Base-by-base conservation (phyloP, 2,329 filamentous ascomycete genomes). In the Sclerotinia subarctica region DNA sequence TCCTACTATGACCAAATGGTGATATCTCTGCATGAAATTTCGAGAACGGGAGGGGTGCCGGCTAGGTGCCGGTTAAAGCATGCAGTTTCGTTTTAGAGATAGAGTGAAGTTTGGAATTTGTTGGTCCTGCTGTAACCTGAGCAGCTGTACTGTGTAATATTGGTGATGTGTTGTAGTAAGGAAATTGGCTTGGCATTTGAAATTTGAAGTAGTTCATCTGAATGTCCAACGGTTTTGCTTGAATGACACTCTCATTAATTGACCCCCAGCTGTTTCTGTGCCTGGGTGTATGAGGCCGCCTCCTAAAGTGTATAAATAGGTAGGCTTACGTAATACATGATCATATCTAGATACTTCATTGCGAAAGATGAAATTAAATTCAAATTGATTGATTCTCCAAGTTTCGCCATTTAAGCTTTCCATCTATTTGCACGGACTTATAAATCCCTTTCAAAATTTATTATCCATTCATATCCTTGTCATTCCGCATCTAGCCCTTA, bases 401-500 rank as follows among this genome's bases (percentile, higher is more conserved):
- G 38, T 42, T 42, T 42, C 5, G 8, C 5, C 1, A 17, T 42
- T 35, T n/a, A 56, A 56, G 53, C 53, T 57, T 57, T 57, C 54
- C 10, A 35, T 35, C 35, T 19, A 42, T 42, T 57, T 24, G 54
- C 54, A 57, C 32, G 21, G 54, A 38, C 54, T 57, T 21, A 57
- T n/a, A 38, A 21, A 17, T 24, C 53, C 32, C n/a, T 38, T n/a
- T 38, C 21, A 11, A 38, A 38, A 38, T 13, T 38, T 11, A 38
- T 13, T 1, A 5, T 38, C 3, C 32, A 38, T 38, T 29, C n/a
- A 24, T 42, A 42, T 11, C 54, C 54, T 38, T 57, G 35, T 42
- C 54, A 19, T 38, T 42, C 54, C 54, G 54, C 54, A 57, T 57
- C 54, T 57, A 57, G 54, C 54, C 54, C 32, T 57, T 57, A 35